Evolutionary conservation across 768 basidiomycete genomes (phyloP).

Genomic region (Rhizopogon rudus): DNA sequence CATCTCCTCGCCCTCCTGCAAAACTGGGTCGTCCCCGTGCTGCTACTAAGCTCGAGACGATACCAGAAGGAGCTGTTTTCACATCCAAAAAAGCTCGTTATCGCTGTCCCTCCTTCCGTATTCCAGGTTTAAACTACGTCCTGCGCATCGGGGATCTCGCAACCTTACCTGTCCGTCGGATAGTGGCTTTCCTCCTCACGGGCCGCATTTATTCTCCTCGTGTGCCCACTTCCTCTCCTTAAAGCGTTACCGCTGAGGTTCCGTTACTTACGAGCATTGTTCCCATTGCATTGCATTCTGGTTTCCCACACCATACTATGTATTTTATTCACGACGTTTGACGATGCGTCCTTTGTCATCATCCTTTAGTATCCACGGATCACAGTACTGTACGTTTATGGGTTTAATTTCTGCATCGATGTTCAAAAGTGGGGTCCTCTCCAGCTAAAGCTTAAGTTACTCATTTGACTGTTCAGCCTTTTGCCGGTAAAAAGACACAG

Average conservation of each 20-base stretch:
- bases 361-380: constrained; percentile 5
- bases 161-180: constrained; percentile 23
- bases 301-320: not conserved
- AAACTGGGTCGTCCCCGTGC: constrained; percentile 19
- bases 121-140: constrained; percentile 23
- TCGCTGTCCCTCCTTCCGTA: constrained; percentile 11
- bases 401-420: not conserved
- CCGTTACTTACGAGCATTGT: constrained; percentile 1
- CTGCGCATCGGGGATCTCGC: constrained; percentile 26
- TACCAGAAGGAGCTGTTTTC: constrained; percentile 29
- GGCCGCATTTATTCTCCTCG: constrained; percentile 20
- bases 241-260: not conserved
- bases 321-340: not conserved
- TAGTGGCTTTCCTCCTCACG: constrained; percentile 17
- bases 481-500: too few species aligned
- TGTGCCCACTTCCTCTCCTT: constrained; percentile 4
- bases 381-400: not conserved
- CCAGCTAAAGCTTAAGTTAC: not conserved
- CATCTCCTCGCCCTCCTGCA: constrained; percentile 19
- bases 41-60: constrained; percentile 32
- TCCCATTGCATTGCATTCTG: not conserved
- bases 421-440: not conserved
- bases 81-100: constrained; percentile 15
- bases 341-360: not conserved
- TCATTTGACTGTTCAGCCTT: not conserved